These are phyloP conservation scores for Ananas comosus DNA, from an alignment of 176 grass and related monocot genomes.

Conservation along the genomic window DNA sequence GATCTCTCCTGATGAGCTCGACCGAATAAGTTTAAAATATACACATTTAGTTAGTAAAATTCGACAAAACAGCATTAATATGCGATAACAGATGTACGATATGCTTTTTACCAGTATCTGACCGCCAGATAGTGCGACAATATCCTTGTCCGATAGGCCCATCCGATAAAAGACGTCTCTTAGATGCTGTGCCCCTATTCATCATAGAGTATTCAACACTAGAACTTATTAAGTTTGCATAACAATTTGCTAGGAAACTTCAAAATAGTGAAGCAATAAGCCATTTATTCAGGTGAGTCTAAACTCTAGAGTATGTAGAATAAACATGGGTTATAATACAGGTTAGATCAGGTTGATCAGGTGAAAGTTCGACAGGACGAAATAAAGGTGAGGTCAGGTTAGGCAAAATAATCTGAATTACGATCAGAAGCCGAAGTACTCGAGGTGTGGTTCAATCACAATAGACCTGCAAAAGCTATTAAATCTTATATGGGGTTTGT, in stretches of 20 bases:
- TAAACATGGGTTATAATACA: too few species aligned
- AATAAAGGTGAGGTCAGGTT: too few species aligned
- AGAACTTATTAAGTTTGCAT: background rate
- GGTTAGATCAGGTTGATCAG: too few species aligned
- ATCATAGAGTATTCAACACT: background rate
- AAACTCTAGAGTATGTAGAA: too few species aligned
- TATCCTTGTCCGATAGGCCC: conserved; percentile 65
- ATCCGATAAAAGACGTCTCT: conserved; percentile 54
- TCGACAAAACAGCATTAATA: background rate
- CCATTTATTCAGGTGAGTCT: too few species aligned
- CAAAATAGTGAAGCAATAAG: background rate
- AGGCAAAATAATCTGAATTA: too few species aligned
- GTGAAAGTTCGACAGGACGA: too few species aligned
- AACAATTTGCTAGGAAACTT: too few species aligned
- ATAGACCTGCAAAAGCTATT: too few species aligned
- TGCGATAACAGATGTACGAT: background rate
- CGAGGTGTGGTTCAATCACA: too few species aligned
- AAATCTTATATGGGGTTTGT: too few species aligned
- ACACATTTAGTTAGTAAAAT: background rate
- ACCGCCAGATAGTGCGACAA: conserved; percentile 61
- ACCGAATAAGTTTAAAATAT: conserved; percentile 19
- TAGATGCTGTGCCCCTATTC: conserved; percentile 45
- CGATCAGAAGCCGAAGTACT: too few species aligned
- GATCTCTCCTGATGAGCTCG: conserved; percentile 40
- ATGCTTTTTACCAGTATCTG: conserved; percentile 51